These are phyloP conservation scores for Paraphaeosphaeria sporulosa DNA, from an alignment of 2,329 filamentous ascomycete species.

Conservation along the genomic window DNA sequence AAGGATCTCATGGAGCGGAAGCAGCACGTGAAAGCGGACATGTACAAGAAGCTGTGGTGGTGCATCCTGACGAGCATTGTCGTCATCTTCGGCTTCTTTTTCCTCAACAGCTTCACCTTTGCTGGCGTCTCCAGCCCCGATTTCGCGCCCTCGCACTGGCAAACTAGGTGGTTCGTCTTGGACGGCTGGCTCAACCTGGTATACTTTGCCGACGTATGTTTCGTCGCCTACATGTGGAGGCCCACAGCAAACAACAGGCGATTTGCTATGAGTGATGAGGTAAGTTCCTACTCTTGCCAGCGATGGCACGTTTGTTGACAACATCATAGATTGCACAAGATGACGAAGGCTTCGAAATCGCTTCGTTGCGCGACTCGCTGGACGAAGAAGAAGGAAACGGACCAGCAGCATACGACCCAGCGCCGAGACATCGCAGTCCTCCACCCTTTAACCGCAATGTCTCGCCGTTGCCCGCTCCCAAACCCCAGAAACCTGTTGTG, in stretches of 20 bases:
- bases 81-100: conserved; percentile 98
- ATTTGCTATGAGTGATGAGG: conserved; percentile 98
- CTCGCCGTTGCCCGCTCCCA: conserved; percentile 62
- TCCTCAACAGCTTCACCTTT: conserved; percentile 96
- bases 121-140: conserved; percentile 83
- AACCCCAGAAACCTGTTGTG: conserved; percentile 56
- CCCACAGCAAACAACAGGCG: conserved; percentile 95
- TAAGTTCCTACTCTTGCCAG: conserved; percentile 44
- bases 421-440: conserved; percentile 34
- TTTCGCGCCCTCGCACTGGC: conserved; percentile 97
- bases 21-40: conserved; percentile 88
- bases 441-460: conserved; percentile 45
- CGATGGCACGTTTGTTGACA: conserved; percentile 37
- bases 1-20: conserved; percentile 96
- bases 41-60: conserved; percentile 99
- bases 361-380: conserved; percentile 80
- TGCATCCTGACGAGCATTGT: conserved; percentile 90
- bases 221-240: conserved; percentile 94
- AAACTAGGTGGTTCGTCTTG: conserved; percentile 94
- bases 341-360: conserved; percentile 97
- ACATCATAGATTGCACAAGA: conserved; percentile 81
- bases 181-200: conserved; percentile 98
- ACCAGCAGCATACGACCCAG: conserved; percentile 52
- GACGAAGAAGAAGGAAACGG: conserved; percentile 66
- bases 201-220: conserved; percentile 91